Evolutionary conservation across 108 stramenopile genomes (phyloP), one percentile per base, ranked within the genome.

Genomic region (Cyclostephanos invisitatus): DNA sequence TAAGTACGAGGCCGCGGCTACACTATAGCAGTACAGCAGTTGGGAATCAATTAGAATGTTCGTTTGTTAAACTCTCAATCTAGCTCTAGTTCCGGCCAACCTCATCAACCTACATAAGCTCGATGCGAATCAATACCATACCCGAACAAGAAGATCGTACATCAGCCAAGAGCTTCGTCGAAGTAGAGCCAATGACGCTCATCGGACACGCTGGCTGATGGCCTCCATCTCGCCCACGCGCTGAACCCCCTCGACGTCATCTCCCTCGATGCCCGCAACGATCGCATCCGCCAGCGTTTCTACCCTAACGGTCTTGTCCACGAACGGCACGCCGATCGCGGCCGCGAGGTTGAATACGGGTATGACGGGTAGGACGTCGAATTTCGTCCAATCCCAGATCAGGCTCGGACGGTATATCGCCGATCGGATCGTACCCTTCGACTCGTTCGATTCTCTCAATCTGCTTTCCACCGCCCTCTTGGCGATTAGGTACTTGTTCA

Each of bases 361-460:
- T 44, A 86, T 86, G 49, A 74, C 79, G n/a, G 86, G 86, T 3
- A 86, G 67, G 12, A 86, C 86, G 60, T 86, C 86, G 55, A 55
- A 86, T 82, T 86, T 87, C 70, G 75, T 90, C 92, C 86, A 93
- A 51, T 83, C 84, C 82, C 90, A 93, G 62, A 93, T 91, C 67
- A 93, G 74, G 35, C 87, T 90, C 15, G 93, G 90, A 22, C 90
- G 84, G 28, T 78, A 77, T 42, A 91, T 86, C 14, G 86, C 78
- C 18, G 86, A 81, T 18, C 93, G 87, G 24, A 94, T 68, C 42
- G 47, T 25, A 12, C 67, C 61, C 58, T 54, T 75, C 51, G 59
- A 51, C 11, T 53, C 66, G 62, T 73, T 49, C n/a, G 62, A 32
- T 48, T 73, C 78, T 50, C 42, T 40, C 46, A 93, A 53, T 35